These are phyloP conservation scores for Talaromyces ruber DNA, from an alignment of 495 filamentous ascomycete species.

Conservation along the genomic window DNA sequence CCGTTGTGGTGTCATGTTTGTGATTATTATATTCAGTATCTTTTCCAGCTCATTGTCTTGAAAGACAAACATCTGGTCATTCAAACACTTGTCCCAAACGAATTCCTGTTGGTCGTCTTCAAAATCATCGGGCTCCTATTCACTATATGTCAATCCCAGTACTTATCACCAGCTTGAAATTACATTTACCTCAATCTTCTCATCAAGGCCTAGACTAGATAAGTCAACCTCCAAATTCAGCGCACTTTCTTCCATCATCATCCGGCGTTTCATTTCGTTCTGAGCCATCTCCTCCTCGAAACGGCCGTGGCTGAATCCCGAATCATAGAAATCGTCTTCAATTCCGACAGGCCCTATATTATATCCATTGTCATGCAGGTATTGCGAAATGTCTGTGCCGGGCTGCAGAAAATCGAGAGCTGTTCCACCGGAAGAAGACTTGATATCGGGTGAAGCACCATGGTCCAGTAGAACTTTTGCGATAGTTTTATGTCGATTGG, in stretches of 20 bases:
- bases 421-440: conserved; percentile 88
- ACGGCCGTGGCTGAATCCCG: conserved; percentile 81
- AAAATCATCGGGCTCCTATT: conserved; percentile 64
- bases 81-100: conserved; percentile 90
- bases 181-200: conserved; percentile 75
- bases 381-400: conserved; percentile 92
- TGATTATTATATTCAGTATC: conserved; percentile 93
- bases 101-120: conserved; percentile 92
- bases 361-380: conserved; percentile 89
- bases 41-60: conserved; percentile 85
- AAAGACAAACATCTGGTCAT: conserved; percentile 99
- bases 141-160: conserved; percentile 10
- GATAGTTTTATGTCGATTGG: conserved; percentile 92
- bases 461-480: conserved; percentile 85
- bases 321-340: conserved; percentile 92
- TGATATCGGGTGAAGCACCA: conserved; percentile 90
- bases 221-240: conserved; percentile 95
- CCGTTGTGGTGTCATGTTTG: conserved; percentile 94
- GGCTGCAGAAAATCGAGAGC: conserved; percentile 93
- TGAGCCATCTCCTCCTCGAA: conserved; percentile 98
- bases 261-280: conserved; percentile 87
- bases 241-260: conserved; percentile 99
- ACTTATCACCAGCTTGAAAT: conserved; percentile 1
- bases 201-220: conserved; percentile 91
- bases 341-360: conserved; percentile 78